Evolutionary conservation across 352 stramenopile genomes (phyloP), one percentile per base, ranked within the genome.

Genomic region (Globisporangium alternatum): DNA sequence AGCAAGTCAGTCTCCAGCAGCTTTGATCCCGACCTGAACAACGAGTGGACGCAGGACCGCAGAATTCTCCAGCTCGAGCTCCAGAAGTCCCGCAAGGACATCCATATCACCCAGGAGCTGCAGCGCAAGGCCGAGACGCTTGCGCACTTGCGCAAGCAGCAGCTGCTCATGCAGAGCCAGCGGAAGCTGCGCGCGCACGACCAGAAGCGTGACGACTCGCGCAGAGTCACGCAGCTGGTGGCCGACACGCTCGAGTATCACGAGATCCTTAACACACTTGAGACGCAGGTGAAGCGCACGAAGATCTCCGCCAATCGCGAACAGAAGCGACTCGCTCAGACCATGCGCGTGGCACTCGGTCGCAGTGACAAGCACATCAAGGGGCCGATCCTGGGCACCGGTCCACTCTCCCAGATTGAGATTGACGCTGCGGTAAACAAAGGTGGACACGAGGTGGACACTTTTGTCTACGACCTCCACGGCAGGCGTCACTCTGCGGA

Each of bases 381-480:
- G 37, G 72, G 77, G 2, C 54, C 68, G 3, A 60, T 86, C 28
- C 44, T 88, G 9, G 77, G 78, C 0, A 41, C 77, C 6, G 79
- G 79, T 0, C 78, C 78, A 15, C 67, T 82, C 17, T 86, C 77
- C 0, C 76, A 79, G 45, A 69, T 70, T 15, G 76, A 88, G 39
- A 72, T 81, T 5, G 66, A 86, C 43, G 39, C 80, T 44, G 35
- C 9, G 12, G 30, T 51, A 19, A 48, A 2, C n/a, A 28, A 43
- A 53, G 37, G 30, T 43, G 56, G 56, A 8, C 25, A 48, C 33
- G 21, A 57, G 13, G 22, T 21, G 6, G 41, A 60, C 22, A 17
- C 31, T 35, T 67, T 64, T 48, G 74, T 90, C 45, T 91, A 89
- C 58, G 83, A 91, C 66, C 76, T 88, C 8, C 77, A 92, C 12